Evolutionary conservation across 805 yeast species (phyloP).

Genomic region (Wickerhamomyces strasburgensis): DNA sequence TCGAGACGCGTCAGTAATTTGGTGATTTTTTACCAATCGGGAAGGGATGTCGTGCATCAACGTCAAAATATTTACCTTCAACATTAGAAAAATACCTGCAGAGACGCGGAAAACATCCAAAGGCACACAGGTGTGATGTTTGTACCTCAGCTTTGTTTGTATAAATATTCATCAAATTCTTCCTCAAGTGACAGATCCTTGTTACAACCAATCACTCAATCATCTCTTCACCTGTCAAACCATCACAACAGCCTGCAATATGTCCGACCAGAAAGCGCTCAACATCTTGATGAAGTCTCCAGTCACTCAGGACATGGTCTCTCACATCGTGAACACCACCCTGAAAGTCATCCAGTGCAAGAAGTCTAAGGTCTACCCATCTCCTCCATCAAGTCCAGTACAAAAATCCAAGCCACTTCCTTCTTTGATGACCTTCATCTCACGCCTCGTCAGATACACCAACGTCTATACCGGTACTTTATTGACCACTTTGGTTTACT

Average conservation of each 20-base stretch:
- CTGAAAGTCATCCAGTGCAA: slow-evolving; percentile 64
- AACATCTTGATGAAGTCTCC: slow-evolving; percentile 57
- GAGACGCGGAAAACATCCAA: no score
- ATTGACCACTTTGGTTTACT: slow-evolving; percentile 65
- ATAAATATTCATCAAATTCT: not conserved
- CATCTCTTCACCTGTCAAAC: no score
- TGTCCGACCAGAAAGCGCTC: slow-evolving; percentile 54
- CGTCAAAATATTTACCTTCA: no score
- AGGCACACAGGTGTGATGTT: slow-evolving; percentile 1
- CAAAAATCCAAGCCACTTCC: slow-evolving; percentile 33
- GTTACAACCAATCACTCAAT: no score
- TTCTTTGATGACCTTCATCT: slow-evolving; percentile 69
- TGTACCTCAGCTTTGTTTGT: not conserved
- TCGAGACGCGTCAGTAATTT: no score
- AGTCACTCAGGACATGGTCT: slow-evolving; percentile 70
- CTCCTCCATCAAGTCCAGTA: slow-evolving; percentile 35
- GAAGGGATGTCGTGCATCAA: not conserved
- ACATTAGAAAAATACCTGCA: no score
- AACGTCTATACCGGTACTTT: slow-evolving; percentile 79
- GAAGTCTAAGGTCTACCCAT: slow-evolving; percentile 28
- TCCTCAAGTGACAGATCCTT: no score
- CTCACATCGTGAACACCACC: slow-evolving; percentile 60
- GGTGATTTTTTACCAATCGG: no score
- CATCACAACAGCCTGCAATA: slow-evolving; percentile 10
- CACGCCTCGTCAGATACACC: slow-evolving; percentile 65